These are phyloP conservation scores for Termitomyces sp. DNA, from an alignment of 768 basidiomycete genomes.

Conservation along the genomic window DNA sequence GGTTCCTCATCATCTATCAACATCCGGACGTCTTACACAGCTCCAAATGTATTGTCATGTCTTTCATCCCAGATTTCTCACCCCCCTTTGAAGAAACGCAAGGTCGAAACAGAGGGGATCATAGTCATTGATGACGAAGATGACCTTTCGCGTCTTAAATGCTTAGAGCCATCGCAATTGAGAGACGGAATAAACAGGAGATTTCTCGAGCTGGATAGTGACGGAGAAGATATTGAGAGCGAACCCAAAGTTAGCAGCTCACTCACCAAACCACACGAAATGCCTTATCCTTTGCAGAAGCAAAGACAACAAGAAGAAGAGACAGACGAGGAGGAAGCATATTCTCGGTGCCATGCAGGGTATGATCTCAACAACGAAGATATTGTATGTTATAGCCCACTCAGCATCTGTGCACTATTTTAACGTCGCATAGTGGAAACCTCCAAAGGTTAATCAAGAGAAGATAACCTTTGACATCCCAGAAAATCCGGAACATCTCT, in stretches of 20 bases:
- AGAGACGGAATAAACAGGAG: not conserved
- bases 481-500: conserved; percentile 1
- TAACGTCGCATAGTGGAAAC: conserved; percentile 12
- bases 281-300: not conserved
- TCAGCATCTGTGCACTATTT: not conserved
- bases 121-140: not conserved
- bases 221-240: conserved; percentile 9
- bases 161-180: not conserved
- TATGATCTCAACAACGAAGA: conserved; percentile 21
- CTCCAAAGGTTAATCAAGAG: conserved; percentile 7
- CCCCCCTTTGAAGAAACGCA: not conserved
- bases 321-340: conserved; percentile 12
- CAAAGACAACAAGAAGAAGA: conserved; percentile 1
- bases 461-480: conserved; percentile 8
- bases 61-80: not conserved
- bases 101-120: not conserved
- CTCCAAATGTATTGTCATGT: not conserved
- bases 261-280: not conserved
- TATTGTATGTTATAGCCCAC: conserved; percentile 12
- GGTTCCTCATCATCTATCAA: not conserved
- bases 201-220: conserved; percentile 12
- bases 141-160: not conserved
- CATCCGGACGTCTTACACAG: not conserved
- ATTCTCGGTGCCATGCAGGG: conserved; percentile 12
- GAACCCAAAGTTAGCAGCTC: conserved; percentile 8